Evolutionary conservation across 2,329 filamentous ascomycete genomes (phyloP).

Genomic region (Botryotinia calthae): DNA sequence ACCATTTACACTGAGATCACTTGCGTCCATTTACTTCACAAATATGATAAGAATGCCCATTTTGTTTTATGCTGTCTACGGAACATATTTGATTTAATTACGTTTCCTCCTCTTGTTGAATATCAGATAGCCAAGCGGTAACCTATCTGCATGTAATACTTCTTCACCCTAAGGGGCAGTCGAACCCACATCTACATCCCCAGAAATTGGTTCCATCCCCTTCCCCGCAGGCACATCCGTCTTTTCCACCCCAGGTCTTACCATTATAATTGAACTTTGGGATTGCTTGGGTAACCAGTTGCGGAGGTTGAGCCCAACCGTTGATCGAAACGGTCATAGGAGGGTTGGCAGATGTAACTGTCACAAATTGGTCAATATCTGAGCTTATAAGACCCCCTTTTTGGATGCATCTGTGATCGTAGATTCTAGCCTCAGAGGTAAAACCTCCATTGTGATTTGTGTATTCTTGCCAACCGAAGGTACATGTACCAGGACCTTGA

Average conservation of each 20-base stretch:
- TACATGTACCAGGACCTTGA: background rate
- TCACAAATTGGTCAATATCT: background rate
- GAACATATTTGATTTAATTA: background rate
- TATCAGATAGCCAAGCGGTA: background rate
- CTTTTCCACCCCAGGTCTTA: background rate
- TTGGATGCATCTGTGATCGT: conserved; percentile 8
- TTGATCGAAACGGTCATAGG: conserved; percentile 10
- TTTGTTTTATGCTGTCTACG: background rate
- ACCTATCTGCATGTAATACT: background rate
- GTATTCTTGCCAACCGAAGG: conserved; percentile 7
- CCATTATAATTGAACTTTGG: background rate
- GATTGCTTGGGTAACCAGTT: background rate
- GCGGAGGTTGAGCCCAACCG: background rate
- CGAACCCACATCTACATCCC: conserved; percentile 11
- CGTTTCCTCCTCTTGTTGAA: background rate
- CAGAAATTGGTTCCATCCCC: background rate
- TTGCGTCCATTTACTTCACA: background rate
- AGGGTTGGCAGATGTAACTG: background rate
- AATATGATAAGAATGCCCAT: background rate
- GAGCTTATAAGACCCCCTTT: conserved; percentile 37
- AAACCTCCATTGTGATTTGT: background rate
- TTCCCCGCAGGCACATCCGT: background rate
- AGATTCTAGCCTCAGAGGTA: background rate
- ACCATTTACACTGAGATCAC: background rate
- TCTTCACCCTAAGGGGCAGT: background rate